Base-by-base conservation (phyloP, 139 green algal genomes). In the Micromonas commoda region DNA sequence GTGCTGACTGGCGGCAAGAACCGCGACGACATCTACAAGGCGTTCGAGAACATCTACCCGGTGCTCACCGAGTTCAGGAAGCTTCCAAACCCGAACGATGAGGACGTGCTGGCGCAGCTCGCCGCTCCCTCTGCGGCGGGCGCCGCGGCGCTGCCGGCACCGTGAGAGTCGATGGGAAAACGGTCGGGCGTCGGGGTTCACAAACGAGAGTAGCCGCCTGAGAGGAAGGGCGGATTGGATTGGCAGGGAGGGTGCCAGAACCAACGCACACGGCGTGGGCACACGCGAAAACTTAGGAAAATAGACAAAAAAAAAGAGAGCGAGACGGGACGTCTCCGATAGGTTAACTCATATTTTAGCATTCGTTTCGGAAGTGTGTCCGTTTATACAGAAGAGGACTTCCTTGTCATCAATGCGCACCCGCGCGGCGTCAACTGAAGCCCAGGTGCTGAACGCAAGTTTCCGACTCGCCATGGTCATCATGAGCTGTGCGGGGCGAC, bases 31-130 rank as follows among this genome's bases (percentile, higher is more conserved):
- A 97, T 99, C 66, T 98, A 98, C 85, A 76, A 90, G 52, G 95
- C 95, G 0, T 99, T 97, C 84, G 94, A 98, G 83, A 93, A 93
- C 79, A 98, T 99, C 79, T 98, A 99, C 80, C 93, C 95, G 9
- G 92, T 96, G 38, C 85, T 99, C 60, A 84, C 89, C 53, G 85
- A 93, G 78, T 99, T 94, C 81, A 84, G 86, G 61, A 97, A 97
- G 28, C 35, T 75, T 2, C 21, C 38, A 37, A n/a, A 75, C n/a
- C 38, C 68, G 37, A 39, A 60, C 3, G 68, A 75, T 23, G 68
- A 34, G 6, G 24, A 70, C 63, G 21, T 16, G 45, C 45, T 57
- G 9, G 45, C 45, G 45, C 45, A 57, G 45, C 45, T 57, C 9
- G 16, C 45, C 45, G 45, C 45, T 9, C 9, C 9, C 9, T 23